phyloP scores from a whole-genome alignment of 768 basidiomycete species.

The Russula emetica region DNA sequence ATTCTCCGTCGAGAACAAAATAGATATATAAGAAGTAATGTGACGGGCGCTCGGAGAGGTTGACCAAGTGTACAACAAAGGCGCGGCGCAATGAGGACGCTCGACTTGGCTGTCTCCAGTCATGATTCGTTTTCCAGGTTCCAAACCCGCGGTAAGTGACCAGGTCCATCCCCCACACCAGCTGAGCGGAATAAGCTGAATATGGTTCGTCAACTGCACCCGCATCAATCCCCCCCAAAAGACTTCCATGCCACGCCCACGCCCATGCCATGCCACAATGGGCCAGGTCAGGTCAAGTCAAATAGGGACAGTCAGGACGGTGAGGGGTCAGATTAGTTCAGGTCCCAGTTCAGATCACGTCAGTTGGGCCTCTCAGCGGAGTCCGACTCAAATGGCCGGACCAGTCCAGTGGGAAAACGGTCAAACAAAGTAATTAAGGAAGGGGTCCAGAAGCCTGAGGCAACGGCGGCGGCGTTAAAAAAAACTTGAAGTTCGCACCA shows the following conservation, averaged over 20 bases:
- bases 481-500: no score
- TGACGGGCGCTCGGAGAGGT: constrained; percentile 8
- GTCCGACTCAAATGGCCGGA: background rate
- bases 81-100: constrained; percentile 1
- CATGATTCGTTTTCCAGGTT: no score
- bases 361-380: background rate
- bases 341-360: background rate
- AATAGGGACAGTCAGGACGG: background rate
- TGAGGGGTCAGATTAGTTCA: background rate
- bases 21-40: background rate
- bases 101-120: background rate
- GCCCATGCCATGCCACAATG: background rate
- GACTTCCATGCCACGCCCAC: background rate
- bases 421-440: no score
- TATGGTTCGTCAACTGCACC: background rate
- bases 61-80: background rate
- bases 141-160: background rate
- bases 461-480: background rate
- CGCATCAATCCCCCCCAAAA: background rate
- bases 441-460: background rate
- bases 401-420: background rate
- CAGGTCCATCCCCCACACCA: background rate
- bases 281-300: background rate
- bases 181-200: background rate
- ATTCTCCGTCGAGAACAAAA: background rate